These are phyloP conservation scores for Scheffersomyces segobiensis DNA, from an alignment of 1,139 yeast genomes.

Conservation along the genomic window DNA sequence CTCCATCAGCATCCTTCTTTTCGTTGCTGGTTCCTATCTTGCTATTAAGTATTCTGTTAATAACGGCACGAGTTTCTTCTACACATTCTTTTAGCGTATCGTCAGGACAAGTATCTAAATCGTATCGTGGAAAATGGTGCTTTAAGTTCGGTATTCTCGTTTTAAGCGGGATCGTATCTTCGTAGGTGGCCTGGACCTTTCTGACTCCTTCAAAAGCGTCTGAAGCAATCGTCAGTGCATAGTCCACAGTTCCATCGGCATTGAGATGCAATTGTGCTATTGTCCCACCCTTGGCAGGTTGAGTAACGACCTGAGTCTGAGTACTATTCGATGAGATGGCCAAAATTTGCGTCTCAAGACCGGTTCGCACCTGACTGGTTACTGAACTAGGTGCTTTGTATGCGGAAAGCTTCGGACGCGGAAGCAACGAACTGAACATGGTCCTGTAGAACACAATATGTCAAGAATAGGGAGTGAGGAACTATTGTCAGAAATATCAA, in stretches of 20 bases:
- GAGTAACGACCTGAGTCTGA: not conserved
- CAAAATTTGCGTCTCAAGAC: not conserved
- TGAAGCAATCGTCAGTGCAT: conserved; percentile 25
- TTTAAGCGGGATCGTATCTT: conserved; percentile 46
- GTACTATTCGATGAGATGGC: not conserved
- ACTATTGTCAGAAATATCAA: not conserved
- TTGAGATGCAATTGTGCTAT: conserved; percentile 22
- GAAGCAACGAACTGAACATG: conserved; percentile 37
- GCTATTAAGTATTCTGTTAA: conserved; percentile 22
- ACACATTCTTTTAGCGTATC: conserved; percentile 25
- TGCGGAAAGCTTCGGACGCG: conserved; percentile 28
- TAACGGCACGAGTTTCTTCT: conserved; percentile 28
- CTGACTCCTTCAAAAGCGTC: conserved; percentile 9
- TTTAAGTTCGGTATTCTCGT: conserved; percentile 38
- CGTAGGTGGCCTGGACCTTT: conserved; percentile 30
- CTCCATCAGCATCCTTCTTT: conserved; percentile 11
- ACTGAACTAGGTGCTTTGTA: conserved; percentile 10
- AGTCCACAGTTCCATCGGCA: conserved; percentile 30
- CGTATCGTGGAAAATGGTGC: conserved; percentile 41
- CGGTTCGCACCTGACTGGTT: not conserved
- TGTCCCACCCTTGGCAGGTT: not conserved
- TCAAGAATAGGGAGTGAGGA: not conserved
- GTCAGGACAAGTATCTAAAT: conserved; percentile 29
- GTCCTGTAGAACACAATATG: not conserved
- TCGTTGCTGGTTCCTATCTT: conserved; percentile 17